Percentiles rank a stretch among this genome's conserved stretches.
Evolutionary conservation across 257 asterid genomes (phyloP).

Genomic region (Nyctanthes arbortristis): DNA sequence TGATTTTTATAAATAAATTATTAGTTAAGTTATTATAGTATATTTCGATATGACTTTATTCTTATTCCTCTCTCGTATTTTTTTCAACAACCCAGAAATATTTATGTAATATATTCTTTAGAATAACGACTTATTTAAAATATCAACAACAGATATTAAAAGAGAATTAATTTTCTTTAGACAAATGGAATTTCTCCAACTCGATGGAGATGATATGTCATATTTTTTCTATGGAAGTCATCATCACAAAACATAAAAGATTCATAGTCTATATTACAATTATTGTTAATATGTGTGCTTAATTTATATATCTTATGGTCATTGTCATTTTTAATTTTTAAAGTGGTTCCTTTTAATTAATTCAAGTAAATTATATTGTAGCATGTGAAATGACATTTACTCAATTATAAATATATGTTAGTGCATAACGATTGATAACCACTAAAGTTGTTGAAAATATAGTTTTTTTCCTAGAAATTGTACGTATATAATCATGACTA

Average conservation of each 20-base stretch:
- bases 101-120: not conserved
- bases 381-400: constrained; percentile 22
- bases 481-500: too few relatives aligned
- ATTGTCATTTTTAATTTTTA: constrained; percentile 31
- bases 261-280: constrained; percentile 25
- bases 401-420: not conserved
- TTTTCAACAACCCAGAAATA: constrained; percentile 5
- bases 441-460: not conserved
- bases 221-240: constrained; percentile 23
- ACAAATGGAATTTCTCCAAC: constrained; percentile 43
- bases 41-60: constrained; percentile 27
- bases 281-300: constrained; percentile 26
- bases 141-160: constrained; percentile 14
- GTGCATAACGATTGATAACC: not conserved
- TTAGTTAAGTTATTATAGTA: too few relatives aligned
- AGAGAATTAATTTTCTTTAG: constrained; percentile 11
- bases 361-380: constrained; percentile 16
- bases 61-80: constrained; percentile 21
- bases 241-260: constrained; percentile 25
- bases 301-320: constrained; percentile 33
- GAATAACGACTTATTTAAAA: not conserved
- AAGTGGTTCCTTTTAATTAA: constrained; percentile 16
- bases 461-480: not conserved
- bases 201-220: constrained; percentile 20
- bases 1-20: constrained; percentile 19